Percentiles rank a stretch among this genome's conserved stretches.
Conservation (phyloP, 768 basidiomycete genomes). For the Lactifluus rugatus region DNA sequence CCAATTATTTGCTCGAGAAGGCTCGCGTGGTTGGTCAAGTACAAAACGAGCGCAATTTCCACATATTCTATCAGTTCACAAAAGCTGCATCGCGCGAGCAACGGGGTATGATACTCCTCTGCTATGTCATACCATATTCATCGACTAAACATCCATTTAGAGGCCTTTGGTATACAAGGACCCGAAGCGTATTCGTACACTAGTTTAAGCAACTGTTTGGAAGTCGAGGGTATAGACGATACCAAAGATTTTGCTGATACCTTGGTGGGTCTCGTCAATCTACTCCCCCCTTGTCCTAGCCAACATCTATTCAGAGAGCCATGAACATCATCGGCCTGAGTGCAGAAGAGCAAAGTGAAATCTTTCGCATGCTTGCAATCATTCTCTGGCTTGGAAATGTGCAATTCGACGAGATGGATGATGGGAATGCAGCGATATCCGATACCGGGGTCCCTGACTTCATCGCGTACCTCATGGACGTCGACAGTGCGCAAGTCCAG, state of each 20-base stretch:
- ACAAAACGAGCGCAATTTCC: slow-evolving; percentile 92
- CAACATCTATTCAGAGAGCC: slow-evolving; percentile 50
- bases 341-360: slow-evolving; percentile 77
- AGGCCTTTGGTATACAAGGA: slow-evolving; percentile 89
- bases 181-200: slow-evolving; percentile 95
- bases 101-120: slow-evolving; percentile 47
- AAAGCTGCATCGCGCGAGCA: slow-evolving; percentile 87
- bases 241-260: slow-evolving; percentile 81
- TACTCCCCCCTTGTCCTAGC: background rate
- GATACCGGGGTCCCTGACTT: slow-evolving; percentile 93
- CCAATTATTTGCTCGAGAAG: slow-evolving; percentile 96
- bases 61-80: slow-evolving; percentile 99
- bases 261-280: slow-evolving; percentile 42
- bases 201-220: slow-evolving; percentile 82
- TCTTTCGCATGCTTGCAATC: slow-evolving; percentile 85
- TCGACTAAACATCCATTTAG: slow-evolving; percentile 32
- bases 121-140: background rate
- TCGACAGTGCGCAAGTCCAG: slow-evolving; percentile 65
- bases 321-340: slow-evolving; percentile 91
- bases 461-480: slow-evolving; percentile 89
- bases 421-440: slow-evolving; percentile 73
- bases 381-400: slow-evolving; percentile 97
- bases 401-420: slow-evolving; percentile 78
- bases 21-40: slow-evolving; percentile 95
- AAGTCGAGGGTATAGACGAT: slow-evolving; percentile 89